Conservation (phyloP, 495 filamentous ascomycete species). For the Pyronema omphalodes region DNA sequence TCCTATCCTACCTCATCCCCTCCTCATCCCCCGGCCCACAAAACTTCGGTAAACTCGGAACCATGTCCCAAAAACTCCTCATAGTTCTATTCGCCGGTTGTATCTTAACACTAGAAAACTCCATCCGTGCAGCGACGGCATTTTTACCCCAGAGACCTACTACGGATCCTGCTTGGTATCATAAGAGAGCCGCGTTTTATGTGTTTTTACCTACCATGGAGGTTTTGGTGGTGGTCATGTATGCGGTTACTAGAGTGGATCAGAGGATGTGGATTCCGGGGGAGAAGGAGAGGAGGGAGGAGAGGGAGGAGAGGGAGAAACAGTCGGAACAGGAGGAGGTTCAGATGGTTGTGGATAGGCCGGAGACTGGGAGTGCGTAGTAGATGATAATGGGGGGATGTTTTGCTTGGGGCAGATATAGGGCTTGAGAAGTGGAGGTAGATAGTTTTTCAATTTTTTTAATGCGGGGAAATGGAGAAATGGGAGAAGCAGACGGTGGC, state of each 20-base stretch:
- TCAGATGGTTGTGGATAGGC: too few species aligned
- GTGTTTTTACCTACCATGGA: conserved; percentile 61
- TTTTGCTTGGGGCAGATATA: too few species aligned
- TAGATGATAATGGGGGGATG: too few species aligned
- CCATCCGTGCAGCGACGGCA: conserved; percentile 42
- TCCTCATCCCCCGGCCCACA: conserved; percentile 34
- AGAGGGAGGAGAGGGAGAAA: background rate
- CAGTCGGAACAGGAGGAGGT: too few species aligned
- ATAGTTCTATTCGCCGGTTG: conserved; percentile 38
- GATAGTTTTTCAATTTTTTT: too few species aligned
- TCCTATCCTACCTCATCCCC: conserved; percentile 35
- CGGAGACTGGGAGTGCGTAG: too few species aligned
- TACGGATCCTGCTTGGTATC: conserved; percentile 45
- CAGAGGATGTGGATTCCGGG: conserved; percentile 50
- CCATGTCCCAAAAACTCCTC: conserved; percentile 43
- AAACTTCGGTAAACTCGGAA: conserved; percentile 48
- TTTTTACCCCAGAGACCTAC: conserved; percentile 36
- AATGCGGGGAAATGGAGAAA: too few species aligned
- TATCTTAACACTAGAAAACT: conserved; percentile 40
- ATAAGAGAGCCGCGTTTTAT: conserved; percentile 56
- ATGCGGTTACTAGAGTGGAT: conserved; percentile 49
- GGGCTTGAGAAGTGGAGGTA: too few species aligned
- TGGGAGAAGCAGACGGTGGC: too few species aligned
- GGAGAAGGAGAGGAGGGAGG: background rate
- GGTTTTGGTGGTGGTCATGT: conserved; percentile 44